These are phyloP conservation scores for Venturia nashicola DNA, from an alignment of 2,329 filamentous ascomycete genomes.

Conservation along the genomic window DNA sequence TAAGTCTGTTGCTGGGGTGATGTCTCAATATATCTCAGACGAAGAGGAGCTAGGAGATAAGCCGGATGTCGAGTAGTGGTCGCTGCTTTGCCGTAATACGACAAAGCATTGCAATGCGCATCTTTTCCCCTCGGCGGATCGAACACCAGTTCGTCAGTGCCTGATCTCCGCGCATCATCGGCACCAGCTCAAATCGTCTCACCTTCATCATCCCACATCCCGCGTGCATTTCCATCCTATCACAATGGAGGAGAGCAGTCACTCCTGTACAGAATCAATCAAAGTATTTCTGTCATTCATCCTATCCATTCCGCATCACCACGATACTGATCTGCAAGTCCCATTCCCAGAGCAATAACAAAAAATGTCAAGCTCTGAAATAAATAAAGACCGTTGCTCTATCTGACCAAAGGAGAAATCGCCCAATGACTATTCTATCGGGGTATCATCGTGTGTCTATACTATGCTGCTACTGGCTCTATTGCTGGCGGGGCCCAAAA, in stretches of 20 bases:
- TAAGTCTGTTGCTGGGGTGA: too few relatives aligned
- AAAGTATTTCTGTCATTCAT: neutral
- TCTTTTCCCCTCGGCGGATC: too few relatives aligned
- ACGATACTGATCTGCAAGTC: neutral
- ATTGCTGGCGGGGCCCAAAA: neutral
- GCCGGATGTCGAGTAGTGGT: too few relatives aligned
- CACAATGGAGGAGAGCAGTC: neutral
- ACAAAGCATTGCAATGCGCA: too few relatives aligned
- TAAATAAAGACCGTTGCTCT: neutral
- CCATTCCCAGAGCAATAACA: neutral
- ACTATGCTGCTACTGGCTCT: neutral
- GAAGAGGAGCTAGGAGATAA: too few relatives aligned
- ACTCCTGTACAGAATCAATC: neutral
- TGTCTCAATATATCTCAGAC: too few relatives aligned
- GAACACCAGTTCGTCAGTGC: too few relatives aligned
- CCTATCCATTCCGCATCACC: neutral
- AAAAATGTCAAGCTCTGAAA: neutral
- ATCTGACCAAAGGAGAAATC: neutral
- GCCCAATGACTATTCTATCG: neutral
- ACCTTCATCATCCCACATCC: neutral
- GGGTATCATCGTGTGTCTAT: constrained; percentile 1
- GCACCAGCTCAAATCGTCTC: too few relatives aligned
- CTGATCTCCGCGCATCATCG: too few relatives aligned
- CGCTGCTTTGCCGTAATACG: too few relatives aligned
- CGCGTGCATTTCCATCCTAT: neutral